Conservation (phyloP, 192 early-diverging fungal species). For the Pecoramyces ruminantium region DNA sequence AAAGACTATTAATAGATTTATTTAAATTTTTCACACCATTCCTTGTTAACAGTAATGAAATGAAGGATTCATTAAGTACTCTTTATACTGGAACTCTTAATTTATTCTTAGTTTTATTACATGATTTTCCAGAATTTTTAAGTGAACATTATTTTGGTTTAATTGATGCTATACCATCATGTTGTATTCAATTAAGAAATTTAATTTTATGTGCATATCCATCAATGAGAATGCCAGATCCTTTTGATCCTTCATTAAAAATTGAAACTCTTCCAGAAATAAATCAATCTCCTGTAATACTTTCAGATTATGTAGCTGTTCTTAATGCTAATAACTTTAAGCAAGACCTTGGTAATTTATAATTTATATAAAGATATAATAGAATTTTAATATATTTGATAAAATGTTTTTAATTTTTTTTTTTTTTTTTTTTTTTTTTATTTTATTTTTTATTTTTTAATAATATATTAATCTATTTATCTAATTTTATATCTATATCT, state of each 20-base stretch:
- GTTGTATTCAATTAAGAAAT: constrained; percentile 89
- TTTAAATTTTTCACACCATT: constrained; percentile 79
- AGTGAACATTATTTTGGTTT: constrained; percentile 80
- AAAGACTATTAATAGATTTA: constrained; percentile 62
- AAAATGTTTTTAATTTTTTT: too few species aligned
- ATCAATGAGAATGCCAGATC: constrained; percentile 89
- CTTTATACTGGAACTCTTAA: constrained; percentile 82
- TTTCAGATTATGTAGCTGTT: constrained; percentile 63
- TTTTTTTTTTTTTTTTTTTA: too few species aligned
- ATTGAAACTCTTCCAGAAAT: constrained; percentile 82
- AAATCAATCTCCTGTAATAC: constrained; percentile 61
- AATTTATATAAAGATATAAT: too few species aligned
- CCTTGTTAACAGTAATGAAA: constrained; percentile 38
- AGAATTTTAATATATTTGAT: too few species aligned
- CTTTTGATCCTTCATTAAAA: constrained; percentile 86
- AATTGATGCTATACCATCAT: constrained; percentile 75
- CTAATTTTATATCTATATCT: too few species aligned
- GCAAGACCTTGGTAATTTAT: constrained; percentile 23
- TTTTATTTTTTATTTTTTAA: too few species aligned
- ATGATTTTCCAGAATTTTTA: constrained; percentile 96
- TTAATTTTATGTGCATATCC: constrained; percentile 94
- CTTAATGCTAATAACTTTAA: constrained; percentile 46
- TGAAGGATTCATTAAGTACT: constrained; percentile 39
- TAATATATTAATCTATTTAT: too few species aligned
- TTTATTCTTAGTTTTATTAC: constrained; percentile 76